These are phyloP conservation scores for Ilyonectria mors-panacis DNA, from an alignment of 2,329 filamentous ascomycete species.

Conservation along the genomic window DNA sequence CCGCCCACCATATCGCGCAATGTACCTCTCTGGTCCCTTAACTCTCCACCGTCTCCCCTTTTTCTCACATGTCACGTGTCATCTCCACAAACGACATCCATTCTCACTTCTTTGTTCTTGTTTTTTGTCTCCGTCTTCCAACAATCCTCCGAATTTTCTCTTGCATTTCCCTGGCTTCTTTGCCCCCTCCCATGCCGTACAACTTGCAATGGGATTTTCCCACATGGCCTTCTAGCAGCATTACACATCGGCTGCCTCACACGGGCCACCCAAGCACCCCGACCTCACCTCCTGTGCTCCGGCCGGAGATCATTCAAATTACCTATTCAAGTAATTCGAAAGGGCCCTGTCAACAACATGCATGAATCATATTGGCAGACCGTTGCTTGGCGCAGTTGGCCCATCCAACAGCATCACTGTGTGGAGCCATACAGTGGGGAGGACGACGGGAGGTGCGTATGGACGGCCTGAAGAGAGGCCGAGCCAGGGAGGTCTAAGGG, in stretches of 20 bases:
- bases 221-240: not conserved
- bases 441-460: not conserved
- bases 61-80: not conserved
- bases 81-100: not conserved
- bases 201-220: slow-evolving; percentile 5
- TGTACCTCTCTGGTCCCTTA: not conserved
- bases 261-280: not conserved
- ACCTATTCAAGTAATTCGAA: slow-evolving; percentile 8
- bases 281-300: not conserved
- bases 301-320: not conserved
- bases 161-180: slow-evolving; percentile 8
- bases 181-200: not conserved
- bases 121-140: not conserved
- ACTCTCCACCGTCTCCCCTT: not conserved
- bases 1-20: not conserved
- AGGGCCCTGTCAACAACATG: slow-evolving; percentile 1
- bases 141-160: not conserved
- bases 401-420: not conserved
- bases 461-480: not conserved
- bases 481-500: slow-evolving; percentile 1
- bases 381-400: not conserved
- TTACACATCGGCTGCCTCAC: slow-evolving; percentile 4
- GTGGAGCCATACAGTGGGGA: not conserved
- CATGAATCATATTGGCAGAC: not conserved
- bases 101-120: not conserved